These are phyloP conservation scores for Xylariaceae sp. DNA, from an alignment of 2,329 filamentous ascomycete species.

Conservation along the genomic window DNA sequence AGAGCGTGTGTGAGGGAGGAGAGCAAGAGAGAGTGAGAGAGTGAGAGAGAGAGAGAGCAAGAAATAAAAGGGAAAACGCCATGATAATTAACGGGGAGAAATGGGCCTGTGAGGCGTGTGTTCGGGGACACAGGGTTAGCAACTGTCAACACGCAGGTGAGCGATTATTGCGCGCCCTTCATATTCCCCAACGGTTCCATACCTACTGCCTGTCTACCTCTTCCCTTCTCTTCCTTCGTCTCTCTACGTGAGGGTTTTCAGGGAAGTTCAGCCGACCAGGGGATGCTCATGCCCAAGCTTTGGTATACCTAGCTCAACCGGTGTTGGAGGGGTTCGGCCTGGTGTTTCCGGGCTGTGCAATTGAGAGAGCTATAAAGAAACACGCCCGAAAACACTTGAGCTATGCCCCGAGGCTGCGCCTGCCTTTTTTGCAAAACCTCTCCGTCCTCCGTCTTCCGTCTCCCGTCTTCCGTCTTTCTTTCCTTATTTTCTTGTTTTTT, in stretches of 20 bases:
- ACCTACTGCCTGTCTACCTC: not conserved
- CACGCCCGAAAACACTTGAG: not conserved
- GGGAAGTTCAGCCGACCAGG: not conserved
- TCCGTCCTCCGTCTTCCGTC: not conserved
- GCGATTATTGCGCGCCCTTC: constrained; percentile 31
- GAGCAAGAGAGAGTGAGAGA: not conserved
- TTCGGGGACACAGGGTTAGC: constrained; percentile 97
- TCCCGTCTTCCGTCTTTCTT: not conserved
- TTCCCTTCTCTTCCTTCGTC: not conserved
- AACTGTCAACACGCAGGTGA: constrained; percentile 94
- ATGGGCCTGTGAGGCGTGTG: constrained; percentile 95
- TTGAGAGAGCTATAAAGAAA: too few relatives aligned
- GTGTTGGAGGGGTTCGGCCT: not conserved
- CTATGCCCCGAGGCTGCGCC: not conserved
- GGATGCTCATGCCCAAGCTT: not conserved
- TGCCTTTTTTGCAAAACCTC: too few relatives aligned
- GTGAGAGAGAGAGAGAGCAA: not conserved
- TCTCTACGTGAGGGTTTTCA: constrained; percentile 7
- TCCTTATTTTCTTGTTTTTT: not conserved
- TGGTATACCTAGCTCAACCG: not conserved
- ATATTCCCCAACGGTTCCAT: constrained; percentile 7
- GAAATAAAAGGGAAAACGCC: constrained; percentile 20
- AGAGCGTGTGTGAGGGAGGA: not conserved
- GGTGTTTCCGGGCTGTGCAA: not conserved
- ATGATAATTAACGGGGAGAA: constrained; percentile 95